Base-by-base conservation (phyloP, 2,329 filamentous ascomycete species). In the Coleophoma crateriformis region DNA sequence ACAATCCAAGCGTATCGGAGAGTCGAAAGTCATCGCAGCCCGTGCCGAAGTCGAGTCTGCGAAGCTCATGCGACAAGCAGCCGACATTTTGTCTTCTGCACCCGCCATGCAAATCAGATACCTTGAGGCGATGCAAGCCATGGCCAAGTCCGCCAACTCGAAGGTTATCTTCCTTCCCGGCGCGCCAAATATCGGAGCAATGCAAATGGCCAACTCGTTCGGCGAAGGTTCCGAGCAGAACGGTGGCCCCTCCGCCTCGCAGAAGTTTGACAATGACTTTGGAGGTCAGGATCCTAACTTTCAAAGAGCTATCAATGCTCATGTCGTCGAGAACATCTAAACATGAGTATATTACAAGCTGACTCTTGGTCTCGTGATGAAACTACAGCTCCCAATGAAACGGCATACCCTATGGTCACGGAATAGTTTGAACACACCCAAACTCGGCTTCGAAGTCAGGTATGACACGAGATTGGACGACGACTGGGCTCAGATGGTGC, bases 81-180 rank as follows among this genome's bases (percentile, higher is more conserved):
- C 94, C 68, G 92, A 99, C 66, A 96, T 97, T 60, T 71, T 99
- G 45, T 88, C 83, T 55, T 90, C 84, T 14, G 92, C 92, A 0
- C 94, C 94, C 3, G 94, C 94, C 60, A 99, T 99, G 94, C 91
- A 96, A 73, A 96, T 96, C 73, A 79, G 91, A 58, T 97, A 97
- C 70, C 86, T 99, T 58, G 94, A 99, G 73, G 91, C 94, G 4
- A 97, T 97, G 92, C 94, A 97, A 69, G 82, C 89, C 39, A 99
- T 99, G 92, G 94, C 94, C 61, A 97, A 96, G 80, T 82, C 82
- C 0, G 89, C 90, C 44, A 95, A 90, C 71, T 81, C 77, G 70
- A 95, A 95, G 73, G 87, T 94, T 62, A 91, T 92, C 61, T 92
- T 94, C 77, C 66, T 94, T 58, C 87, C 87, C 2, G 82, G 76